These are phyloP conservation scores for Samsoniella hepiali DNA, from an alignment of 2,329 filamentous ascomycete genomes.

Conservation along the genomic window DNA sequence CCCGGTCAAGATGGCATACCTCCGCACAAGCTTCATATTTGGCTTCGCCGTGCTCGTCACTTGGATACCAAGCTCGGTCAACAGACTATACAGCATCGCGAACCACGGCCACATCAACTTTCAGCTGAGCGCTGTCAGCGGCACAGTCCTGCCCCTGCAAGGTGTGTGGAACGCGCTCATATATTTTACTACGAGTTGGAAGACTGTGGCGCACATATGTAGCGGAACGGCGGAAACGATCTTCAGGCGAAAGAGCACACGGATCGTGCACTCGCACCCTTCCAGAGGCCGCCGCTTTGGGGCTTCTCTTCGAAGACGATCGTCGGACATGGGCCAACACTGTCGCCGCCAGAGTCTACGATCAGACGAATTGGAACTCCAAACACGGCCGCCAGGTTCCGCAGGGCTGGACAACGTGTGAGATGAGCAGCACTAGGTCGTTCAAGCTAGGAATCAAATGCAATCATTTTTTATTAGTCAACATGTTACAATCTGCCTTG, in stretches of 20 bases:
- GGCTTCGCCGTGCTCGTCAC: constrained; percentile 57
- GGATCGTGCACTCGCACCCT: not conserved
- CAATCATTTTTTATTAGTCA: not conserved
- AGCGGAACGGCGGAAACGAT: constrained; percentile 20
- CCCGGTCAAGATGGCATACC: constrained; percentile 57
- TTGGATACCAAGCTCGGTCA: constrained; percentile 66
- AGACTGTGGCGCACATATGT: constrained; percentile 29
- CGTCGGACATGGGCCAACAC: not conserved
- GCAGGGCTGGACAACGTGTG: not conserved
- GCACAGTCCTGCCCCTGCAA: constrained; percentile 70
- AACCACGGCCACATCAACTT: constrained; percentile 51
- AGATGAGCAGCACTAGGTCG: not conserved
- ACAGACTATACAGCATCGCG: constrained; percentile 66
- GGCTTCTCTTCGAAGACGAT: not conserved
- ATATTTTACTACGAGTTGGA: constrained; percentile 65
- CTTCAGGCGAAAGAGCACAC: constrained; percentile 10
- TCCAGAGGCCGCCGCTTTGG: not conserved
- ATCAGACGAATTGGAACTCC: constrained; percentile 10
- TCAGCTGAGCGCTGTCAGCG: constrained; percentile 64
- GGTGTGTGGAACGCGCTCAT: constrained; percentile 79
- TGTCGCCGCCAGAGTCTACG: not conserved
- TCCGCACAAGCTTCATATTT: constrained; percentile 59
- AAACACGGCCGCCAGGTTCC: not conserved
- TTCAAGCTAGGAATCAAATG: not conserved
- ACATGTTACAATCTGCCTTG: not conserved